Conservation (phyloP, 2,329 filamentous ascomycete genomes). For the Chaetomium sp. region DNA sequence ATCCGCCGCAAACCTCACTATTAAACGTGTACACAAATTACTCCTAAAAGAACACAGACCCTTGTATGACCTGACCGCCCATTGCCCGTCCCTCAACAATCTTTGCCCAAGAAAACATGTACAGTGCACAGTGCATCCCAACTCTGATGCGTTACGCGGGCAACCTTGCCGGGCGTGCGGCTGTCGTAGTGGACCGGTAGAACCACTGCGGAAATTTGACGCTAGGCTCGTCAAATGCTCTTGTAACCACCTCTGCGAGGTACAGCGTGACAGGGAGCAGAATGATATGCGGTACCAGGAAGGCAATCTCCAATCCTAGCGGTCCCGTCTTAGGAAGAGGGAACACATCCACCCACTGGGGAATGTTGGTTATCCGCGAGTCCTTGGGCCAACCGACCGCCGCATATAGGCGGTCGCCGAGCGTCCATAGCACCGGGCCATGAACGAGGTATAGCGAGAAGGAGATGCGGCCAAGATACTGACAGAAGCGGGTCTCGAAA, state of each 20-base stretch:
- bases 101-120: no score
- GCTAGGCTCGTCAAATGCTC: conserved; percentile 51
- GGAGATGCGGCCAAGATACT: conserved; percentile 54
- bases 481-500: conserved; percentile 51
- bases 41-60: no score
- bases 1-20: no score
- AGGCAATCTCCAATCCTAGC: conserved; percentile 52
- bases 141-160: conserved; percentile 11
- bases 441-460: conserved; percentile 58
- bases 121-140: no score
- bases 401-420: conserved; percentile 57
- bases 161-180: conserved; percentile 15
- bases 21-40: no score
- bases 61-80: no score
- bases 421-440: conserved; percentile 50
- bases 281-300: conserved; percentile 52
- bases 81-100: no score
- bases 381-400: conserved; percentile 49
- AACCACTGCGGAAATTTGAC: conserved; percentile 53
- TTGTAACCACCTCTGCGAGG: conserved; percentile 49
- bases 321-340: conserved; percentile 49
- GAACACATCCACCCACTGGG: conserved; percentile 51
- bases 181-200: conserved; percentile 39
- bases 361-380: conserved; percentile 42
- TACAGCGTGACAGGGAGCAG: conserved; percentile 52